Evolutionary conservation across 176 grass and related monocot species (phyloP), one percentile per base, ranked within the genome.

Genomic region (Cocos nucifera): DNA sequence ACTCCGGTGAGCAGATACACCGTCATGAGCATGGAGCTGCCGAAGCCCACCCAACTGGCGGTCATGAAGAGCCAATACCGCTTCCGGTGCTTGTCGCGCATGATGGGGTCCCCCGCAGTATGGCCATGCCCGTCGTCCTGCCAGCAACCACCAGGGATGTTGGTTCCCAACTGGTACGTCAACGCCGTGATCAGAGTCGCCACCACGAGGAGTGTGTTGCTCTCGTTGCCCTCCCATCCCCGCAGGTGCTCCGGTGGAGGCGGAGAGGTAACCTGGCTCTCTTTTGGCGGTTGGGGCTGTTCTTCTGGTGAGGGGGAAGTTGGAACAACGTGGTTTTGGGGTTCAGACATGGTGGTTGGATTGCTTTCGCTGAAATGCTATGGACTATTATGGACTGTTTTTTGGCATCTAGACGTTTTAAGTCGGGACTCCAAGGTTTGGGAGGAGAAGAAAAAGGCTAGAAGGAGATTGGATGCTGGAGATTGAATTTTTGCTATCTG

Each of bases 101-200:
- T 82, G 71, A 87, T 79, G 62, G 84, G 71, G 22, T 87, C 71
- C 23, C 79, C 84, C 53, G 84, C 75, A 39, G 0, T 19, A 71
- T 73, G 32, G 0, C 17, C 17, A 7, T 39, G 1, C 79, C 22
- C 67, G 10, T 66, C 61, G 17, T 82, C 75, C 70, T 86, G 83
- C 78, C 79, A 82, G 57, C 59, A 87, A 0, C 79, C 84, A 22
- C 79, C 79, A 6, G 79, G 75, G 62, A 75, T 57, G 66, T 54
- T 79, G 30, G 62, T 79, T 22, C 79, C 84, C 48, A 87, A 19
- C 62, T 78, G 71, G 71, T 87, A 87, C 1, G 79, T 79, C 20
- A 87, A 75, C 66, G 75, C 54, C 9, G 84, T 82, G 79, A 87
- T 79, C n/a, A 79, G 66, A 70, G 75, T 75, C 16, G 79, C 84